Evolutionary conservation across 768 basidiomycete genomes (phyloP).

Genomic region (Auricularia cornea): DNA sequence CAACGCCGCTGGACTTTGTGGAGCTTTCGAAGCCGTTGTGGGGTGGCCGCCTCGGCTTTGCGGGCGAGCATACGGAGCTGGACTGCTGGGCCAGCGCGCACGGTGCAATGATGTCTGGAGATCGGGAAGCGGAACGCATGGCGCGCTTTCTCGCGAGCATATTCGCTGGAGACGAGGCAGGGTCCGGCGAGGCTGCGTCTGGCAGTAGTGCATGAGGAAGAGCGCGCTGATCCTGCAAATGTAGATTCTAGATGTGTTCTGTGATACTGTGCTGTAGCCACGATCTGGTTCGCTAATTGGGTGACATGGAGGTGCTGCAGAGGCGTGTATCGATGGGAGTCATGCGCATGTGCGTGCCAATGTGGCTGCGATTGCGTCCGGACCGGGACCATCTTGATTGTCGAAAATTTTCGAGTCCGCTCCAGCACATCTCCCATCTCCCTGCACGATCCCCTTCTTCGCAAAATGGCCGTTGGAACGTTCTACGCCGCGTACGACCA

Average conservation of each 20-base stretch:
- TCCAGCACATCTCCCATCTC: neutral
- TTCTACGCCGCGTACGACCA: conserved; percentile 3
- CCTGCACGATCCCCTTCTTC: neutral
- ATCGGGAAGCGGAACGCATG: conserved; percentile 27
- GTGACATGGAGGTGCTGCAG: too few species aligned
- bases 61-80: conserved; percentile 35
- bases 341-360: too few species aligned
- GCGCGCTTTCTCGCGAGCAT: neutral
- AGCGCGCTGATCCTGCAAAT: too few species aligned
- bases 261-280: too few species aligned
- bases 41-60: conserved; percentile 27
- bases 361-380: conserved; percentile 34
- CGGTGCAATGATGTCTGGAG: conserved; percentile 28
- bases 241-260: too few species aligned
- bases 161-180: too few species aligned
- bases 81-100: conserved; percentile 28
- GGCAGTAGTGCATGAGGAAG: too few species aligned
- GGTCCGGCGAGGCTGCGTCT: too few species aligned
- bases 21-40: conserved; percentile 25
- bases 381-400: neutral
- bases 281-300: too few species aligned
- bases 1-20: conserved; percentile 29
- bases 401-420: neutral
- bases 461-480: conserved; percentile 9
- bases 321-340: too few species aligned